These are phyloP conservation scores for Suhomyces bolitotheri DNA, from an alignment of 1,139 yeast species.

Conservation along the genomic window DNA sequence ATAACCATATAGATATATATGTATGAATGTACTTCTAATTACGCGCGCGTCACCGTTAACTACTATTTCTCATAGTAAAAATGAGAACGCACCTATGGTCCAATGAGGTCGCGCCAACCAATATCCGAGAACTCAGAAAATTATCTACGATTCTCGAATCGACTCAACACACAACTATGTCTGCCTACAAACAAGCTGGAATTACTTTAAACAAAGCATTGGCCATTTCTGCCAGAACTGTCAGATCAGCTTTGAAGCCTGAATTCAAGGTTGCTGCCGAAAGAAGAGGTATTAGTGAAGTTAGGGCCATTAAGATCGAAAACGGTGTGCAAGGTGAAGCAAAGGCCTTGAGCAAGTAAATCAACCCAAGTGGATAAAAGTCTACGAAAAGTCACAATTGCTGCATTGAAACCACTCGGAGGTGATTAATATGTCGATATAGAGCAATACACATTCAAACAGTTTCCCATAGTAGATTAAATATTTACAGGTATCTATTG, in stretches of 20 bases:
- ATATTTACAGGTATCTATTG: conserved; percentile 7
- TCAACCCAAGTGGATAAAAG: background rate
- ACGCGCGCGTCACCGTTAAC: too few species aligned
- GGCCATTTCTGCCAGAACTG: conserved; percentile 86
- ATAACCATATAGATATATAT: too few species aligned
- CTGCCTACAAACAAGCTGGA: conserved; percentile 86
- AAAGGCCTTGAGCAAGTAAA: conserved; percentile 24
- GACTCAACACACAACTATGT: conserved; percentile 39
- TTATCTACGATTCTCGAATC: conserved; percentile 1
- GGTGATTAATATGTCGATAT: background rate
- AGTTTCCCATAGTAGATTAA: conserved; percentile 1
- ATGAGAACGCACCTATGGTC: conserved; percentile 5
- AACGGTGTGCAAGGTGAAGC: conserved; percentile 57
- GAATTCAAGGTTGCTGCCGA: conserved; percentile 77
- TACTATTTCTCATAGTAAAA: conserved; percentile 1
- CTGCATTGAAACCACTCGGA: background rate
- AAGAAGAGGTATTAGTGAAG: conserved; percentile 75
- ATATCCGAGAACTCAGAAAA: conserved; percentile 10
- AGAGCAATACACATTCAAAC: conserved; percentile 5
- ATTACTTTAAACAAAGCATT: conserved; percentile 86
- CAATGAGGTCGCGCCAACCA: conserved; percentile 10
- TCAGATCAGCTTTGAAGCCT: conserved; percentile 87
- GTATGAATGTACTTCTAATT: too few species aligned
- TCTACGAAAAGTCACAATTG: background rate
- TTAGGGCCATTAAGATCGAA: conserved; percentile 69